Conservation (phyloP, 495 filamentous ascomycete genomes). For the Aspergillus cristatus region DNA sequence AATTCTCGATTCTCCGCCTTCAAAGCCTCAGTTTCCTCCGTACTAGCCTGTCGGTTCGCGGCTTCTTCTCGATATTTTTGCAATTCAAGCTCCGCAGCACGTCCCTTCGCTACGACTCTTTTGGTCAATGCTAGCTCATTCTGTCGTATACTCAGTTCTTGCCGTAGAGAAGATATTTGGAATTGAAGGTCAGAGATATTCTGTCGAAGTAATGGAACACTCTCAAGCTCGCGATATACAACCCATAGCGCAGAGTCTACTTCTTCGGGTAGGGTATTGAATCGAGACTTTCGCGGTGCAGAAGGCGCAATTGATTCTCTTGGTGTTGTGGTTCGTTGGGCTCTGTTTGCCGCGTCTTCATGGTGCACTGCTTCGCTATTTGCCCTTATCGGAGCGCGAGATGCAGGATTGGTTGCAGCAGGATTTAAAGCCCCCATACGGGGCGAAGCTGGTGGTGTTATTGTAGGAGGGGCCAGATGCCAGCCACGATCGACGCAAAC, state of each 20-base stretch:
- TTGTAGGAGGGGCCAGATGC: slow-evolving; percentile 6
- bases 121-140: slow-evolving; percentile 7
- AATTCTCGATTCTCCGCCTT: not conserved
- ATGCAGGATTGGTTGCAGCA: not conserved
- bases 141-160: slow-evolving; percentile 8
- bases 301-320: slow-evolving; percentile 1
- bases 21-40: not conserved
- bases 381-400: not conserved
- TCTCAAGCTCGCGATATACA: slow-evolving; percentile 11
- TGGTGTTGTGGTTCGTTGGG: not conserved
- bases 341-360: not conserved
- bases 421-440: not conserved
- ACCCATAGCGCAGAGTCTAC: slow-evolving; percentile 12
- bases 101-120: not conserved
- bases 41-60: not conserved
- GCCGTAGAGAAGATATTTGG: slow-evolving; percentile 2
- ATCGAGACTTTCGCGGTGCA: slow-evolving; percentile 7
- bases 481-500: slow-evolving; percentile 8
- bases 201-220: slow-evolving; percentile 6
- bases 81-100: slow-evolving; percentile 1
- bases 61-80: slow-evolving; percentile 1
- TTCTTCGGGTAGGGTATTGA: slow-evolving; percentile 10
- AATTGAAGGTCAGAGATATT: slow-evolving; percentile 8
- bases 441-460: slow-evolving; percentile 9
- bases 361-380: not conserved